Evolutionary conservation across 139 green algal species (phyloP).

Genomic region (Ettlia oleoabundans): DNA sequence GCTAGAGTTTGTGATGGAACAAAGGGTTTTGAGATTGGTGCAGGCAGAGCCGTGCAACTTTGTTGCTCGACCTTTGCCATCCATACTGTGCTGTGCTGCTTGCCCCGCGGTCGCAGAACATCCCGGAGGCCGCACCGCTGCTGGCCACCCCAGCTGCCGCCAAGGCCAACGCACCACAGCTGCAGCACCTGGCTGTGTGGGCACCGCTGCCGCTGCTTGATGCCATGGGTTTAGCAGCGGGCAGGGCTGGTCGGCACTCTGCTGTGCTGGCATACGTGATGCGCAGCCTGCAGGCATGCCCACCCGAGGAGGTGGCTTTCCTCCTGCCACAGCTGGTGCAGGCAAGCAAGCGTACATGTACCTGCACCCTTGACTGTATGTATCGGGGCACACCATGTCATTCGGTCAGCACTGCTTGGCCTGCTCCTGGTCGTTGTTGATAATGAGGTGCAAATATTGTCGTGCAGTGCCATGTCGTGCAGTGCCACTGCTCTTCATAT

Average conservation of each 20-base stretch:
- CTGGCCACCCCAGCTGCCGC: constrained; percentile 56
- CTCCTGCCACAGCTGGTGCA: constrained; percentile 97
- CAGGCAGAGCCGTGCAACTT: too few relatives aligned
- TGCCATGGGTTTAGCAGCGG: constrained; percentile 71
- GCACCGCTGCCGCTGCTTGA: constrained; percentile 57
- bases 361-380: too few relatives aligned
- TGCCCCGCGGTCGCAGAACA: constrained; percentile 32
- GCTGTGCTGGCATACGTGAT: constrained; percentile 53
- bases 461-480: too few relatives aligned
- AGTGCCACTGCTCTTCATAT: too few relatives aligned
- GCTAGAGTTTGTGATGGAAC: too few relatives aligned
- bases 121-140: constrained; percentile 63
- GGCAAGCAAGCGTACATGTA: too few relatives aligned
- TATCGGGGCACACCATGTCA: too few relatives aligned
- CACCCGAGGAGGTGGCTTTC: constrained; percentile 72
- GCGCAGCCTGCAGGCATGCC: constrained; percentile 48
- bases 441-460: too few relatives aligned
- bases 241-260: constrained; percentile 40
- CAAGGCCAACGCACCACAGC: constrained; percentile 32
- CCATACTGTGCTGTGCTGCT: background rate
- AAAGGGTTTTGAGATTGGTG: too few relatives aligned
- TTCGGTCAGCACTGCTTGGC: too few relatives aligned
- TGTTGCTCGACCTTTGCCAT: too few relatives aligned
- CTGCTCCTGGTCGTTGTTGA: too few relatives aligned
- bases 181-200: constrained; percentile 62